Evolutionary conservation across 768 basidiomycete species (phyloP), one percentile per base, ranked within the genome.

Genomic region (Mycena vitilis): DNA sequence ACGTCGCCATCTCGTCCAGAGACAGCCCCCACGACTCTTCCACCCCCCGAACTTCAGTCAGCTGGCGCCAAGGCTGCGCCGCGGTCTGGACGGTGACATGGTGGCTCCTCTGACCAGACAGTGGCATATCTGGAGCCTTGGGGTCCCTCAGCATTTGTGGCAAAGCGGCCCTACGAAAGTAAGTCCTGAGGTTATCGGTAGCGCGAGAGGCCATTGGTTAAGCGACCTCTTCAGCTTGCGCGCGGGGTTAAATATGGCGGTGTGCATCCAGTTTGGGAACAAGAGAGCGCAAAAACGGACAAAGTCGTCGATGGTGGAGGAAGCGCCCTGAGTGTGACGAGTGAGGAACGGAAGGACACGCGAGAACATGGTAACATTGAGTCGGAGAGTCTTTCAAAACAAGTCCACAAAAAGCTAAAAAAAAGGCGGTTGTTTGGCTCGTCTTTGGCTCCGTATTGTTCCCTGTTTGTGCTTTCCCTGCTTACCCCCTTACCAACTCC

Each of bases 31-130:
- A 61, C 10, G 47, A 37, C 5, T 22, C 52, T 4, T 55, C 52
- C 53, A 67, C 20, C 1, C 16, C 5, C 9, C 48, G 22, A 5
- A 67, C 42, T 36, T 49, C 60, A 15, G 1, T 25, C 11, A 67
- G 40, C 66, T 67, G 66, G 5, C 66, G 59, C 66, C 60, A 62
- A 1, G 54, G 66, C 38, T 62, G 36, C 10, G 60, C n/a, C 45
- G 13, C 47, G 18, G 62, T 55, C n/a, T 51, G 47, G 5, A 67
- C 6, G 38, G 22, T 57, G 59, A 49, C 59, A 40, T 56, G 54
- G 38, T 62, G 66, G 44, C 66, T 66, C 2, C 53, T 22, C 52
- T 56, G 66, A 20, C 54, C 60, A 1, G 60, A 1, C 7, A 47
- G 60, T 6, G 66, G 60, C 60, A 67, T 56, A 6, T 47, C 22